phyloP scores from a whole-genome alignment of 768 basidiomycete species.

The Panaeolus cyanescens region DNA sequence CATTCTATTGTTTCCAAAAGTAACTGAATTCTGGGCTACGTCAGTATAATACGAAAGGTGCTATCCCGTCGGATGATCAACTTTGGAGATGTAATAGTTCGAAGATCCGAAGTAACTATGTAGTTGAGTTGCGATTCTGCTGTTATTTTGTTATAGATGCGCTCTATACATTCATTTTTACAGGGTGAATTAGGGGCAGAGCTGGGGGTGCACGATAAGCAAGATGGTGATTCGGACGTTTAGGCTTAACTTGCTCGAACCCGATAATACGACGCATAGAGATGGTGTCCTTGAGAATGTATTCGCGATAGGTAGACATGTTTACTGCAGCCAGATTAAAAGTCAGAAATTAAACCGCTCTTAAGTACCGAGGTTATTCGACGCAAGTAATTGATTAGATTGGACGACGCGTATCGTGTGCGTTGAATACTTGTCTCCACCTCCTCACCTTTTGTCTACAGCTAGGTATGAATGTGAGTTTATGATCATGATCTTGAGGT shows the following conservation, averaged over 20 bases:
- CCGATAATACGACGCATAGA: not conserved
- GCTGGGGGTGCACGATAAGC: no score
- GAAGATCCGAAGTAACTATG: no score
- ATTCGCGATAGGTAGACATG: not conserved
- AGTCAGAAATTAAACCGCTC: not conserved
- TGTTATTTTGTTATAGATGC: no score
- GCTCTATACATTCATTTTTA: no score
- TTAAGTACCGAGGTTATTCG: slow-evolving; percentile 1
- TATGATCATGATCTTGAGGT: not conserved
- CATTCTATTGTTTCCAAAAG: no score
- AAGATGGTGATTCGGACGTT: not conserved
- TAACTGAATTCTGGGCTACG: not conserved
- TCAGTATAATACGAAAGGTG: not conserved
- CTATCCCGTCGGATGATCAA: not conserved
- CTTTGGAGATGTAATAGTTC: no score
- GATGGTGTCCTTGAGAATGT: not conserved
- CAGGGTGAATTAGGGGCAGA: no score
- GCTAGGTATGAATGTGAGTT: no score
- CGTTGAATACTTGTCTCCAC: not conserved
- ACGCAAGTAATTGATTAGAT: not conserved
- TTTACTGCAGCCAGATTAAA: not conserved
- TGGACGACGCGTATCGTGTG: not conserved
- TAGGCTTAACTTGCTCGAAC: not conserved
- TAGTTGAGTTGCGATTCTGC: no score
- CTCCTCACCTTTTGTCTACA: no score